These are phyloP conservation scores for Penicillium herquei DNA, from an alignment of 495 filamentous ascomycete species.

Conservation along the genomic window DNA sequence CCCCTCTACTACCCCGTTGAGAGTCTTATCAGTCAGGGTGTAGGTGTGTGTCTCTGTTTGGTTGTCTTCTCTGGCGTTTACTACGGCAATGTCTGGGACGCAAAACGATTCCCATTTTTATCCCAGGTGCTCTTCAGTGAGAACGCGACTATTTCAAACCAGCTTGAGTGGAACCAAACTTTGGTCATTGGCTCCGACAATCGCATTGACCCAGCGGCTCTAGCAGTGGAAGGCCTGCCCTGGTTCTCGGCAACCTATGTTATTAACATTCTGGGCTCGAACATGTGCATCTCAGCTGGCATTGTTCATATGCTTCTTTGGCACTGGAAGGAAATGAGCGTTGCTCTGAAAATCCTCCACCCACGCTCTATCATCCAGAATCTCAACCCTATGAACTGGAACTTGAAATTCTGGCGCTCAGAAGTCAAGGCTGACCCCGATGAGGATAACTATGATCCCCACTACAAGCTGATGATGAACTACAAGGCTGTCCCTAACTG, in stretches of 20 bases:
- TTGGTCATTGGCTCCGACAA: slow-evolving; percentile 19
- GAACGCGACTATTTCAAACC: not conserved
- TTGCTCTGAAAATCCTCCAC: not conserved
- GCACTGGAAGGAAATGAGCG: not conserved
- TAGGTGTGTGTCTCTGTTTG: not conserved
- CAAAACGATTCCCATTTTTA: not conserved
- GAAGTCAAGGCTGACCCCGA: not conserved
- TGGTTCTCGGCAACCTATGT: slow-evolving; percentile 44
- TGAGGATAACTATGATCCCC: slow-evolving; percentile 17
- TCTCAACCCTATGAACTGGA: slow-evolving; percentile 22
- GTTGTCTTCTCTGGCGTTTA: not conserved
- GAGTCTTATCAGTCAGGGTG: slow-evolving; percentile 1
- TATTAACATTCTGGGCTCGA: slow-evolving; percentile 29
- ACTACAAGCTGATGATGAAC: slow-evolving; percentile 3
- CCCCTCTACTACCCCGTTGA: not conserved
- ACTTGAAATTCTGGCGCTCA: slow-evolving; percentile 28
- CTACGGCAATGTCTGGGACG: not conserved
- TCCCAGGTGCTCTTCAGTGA: slow-evolving; percentile 3
- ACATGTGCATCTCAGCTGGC: slow-evolving; percentile 19
- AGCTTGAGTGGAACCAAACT: slow-evolving; percentile 9
- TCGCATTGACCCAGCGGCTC: slow-evolving; percentile 31
- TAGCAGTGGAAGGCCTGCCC: slow-evolving; percentile 39
- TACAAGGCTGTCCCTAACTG: not conserved
- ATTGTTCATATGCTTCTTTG: slow-evolving; percentile 12
- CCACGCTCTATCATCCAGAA: not conserved